These are phyloP conservation scores for Moesziomyces antarcticus DNA, from an alignment of 1,284 basidiomycete genomes.

Conservation along the genomic window DNA sequence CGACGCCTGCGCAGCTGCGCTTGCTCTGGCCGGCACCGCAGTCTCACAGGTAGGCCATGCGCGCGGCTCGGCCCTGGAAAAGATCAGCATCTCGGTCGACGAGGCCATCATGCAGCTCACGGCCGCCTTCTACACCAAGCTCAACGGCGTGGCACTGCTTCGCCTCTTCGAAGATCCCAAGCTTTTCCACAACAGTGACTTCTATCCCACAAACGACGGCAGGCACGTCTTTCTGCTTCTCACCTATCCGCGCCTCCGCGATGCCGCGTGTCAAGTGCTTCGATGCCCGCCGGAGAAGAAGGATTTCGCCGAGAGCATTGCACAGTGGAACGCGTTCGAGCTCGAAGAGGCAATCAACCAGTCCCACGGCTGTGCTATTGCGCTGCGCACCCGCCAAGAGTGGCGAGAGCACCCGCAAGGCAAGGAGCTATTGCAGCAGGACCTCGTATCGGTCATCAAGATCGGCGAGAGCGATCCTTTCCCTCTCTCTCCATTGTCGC, in stretches of 20 bases:
- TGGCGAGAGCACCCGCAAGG: slow-evolving; percentile 7
- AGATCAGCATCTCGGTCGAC: slow-evolving; percentile 2
- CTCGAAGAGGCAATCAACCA: slow-evolving; percentile 5
- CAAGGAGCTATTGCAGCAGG: slow-evolving; percentile 3
- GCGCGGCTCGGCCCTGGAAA: slow-evolving; percentile 1
- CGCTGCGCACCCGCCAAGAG: slow-evolving; percentile 3
- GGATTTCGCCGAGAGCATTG: slow-evolving; percentile 6
- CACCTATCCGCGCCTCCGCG: slow-evolving; percentile 5
- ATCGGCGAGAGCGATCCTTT: slow-evolving; percentile 3
- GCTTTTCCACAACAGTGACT: slow-evolving; percentile 7
- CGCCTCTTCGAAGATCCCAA: slow-evolving; percentile 6
- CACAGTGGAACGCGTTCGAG: slow-evolving; percentile 5
- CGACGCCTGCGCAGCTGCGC: slow-evolving; percentile 3
- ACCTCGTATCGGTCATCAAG: slow-evolving; percentile 4
- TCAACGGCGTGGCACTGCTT: slow-evolving; percentile 3
- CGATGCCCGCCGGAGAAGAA: slow-evolving; percentile 5
- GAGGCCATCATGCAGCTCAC: slow-evolving; percentile 10
- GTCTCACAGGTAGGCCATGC: slow-evolving; percentile 1
- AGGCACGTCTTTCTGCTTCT: slow-evolving; percentile 1
- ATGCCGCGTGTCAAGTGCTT: slow-evolving; percentile 5
- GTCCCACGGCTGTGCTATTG: slow-evolving; percentile 3
- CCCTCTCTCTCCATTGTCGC: background rate
- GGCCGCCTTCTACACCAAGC: slow-evolving; percentile 6
- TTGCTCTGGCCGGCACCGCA: background rate
- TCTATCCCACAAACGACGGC: slow-evolving; percentile 1